Conservation (phyloP, 352 stramenopile species). For the Pilasporangium apinafurcum region DNA sequence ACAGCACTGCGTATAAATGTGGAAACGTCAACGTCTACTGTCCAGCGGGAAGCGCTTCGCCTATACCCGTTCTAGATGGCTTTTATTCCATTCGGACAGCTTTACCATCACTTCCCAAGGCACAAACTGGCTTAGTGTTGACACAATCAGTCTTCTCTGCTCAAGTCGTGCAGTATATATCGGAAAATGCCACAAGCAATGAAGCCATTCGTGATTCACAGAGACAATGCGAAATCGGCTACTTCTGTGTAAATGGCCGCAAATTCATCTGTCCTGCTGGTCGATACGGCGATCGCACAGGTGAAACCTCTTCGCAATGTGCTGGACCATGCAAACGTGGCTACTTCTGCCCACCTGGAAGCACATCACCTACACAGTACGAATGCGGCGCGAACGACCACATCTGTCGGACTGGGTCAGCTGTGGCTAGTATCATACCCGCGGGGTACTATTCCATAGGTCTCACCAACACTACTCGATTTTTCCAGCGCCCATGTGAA, state of each 20-base stretch:
- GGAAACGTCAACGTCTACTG: constrained; percentile 45
- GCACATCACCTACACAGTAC: constrained; percentile 22
- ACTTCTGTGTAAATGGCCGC: constrained; percentile 53
- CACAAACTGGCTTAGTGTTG: neutral
- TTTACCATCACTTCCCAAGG: too few relatives aligned
- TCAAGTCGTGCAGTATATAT: neutral
- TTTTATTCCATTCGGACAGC: constrained; percentile 49
- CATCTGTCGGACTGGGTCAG: constrained; percentile 51
- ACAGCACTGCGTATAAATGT: constrained; percentile 23
- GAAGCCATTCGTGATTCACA: constrained; percentile 36
- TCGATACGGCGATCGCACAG: constrained; percentile 31
- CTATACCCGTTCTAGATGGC: constrained; percentile 38
- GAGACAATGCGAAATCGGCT: constrained; percentile 49
- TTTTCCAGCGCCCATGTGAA: constrained; percentile 59
- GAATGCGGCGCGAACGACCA: constrained; percentile 34
- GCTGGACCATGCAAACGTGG: constrained; percentile 48
- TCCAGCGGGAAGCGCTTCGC: constrained; percentile 44
- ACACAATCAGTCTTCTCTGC: neutral
- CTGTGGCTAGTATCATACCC: constrained; percentile 16
- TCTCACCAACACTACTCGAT: constrained; percentile 43
- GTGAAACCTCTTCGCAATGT: constrained; percentile 53
- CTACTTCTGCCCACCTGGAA: constrained; percentile 60
- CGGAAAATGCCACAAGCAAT: constrained; percentile 15
- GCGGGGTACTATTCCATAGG: constrained; percentile 71
- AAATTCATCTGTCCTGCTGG: constrained; percentile 55